Percentiles rank a stretch among this genome's conserved stretches.
phyloP scores from a whole-genome alignment of 306 rosid genomes.

The Lagenaria siceraria region DNA sequence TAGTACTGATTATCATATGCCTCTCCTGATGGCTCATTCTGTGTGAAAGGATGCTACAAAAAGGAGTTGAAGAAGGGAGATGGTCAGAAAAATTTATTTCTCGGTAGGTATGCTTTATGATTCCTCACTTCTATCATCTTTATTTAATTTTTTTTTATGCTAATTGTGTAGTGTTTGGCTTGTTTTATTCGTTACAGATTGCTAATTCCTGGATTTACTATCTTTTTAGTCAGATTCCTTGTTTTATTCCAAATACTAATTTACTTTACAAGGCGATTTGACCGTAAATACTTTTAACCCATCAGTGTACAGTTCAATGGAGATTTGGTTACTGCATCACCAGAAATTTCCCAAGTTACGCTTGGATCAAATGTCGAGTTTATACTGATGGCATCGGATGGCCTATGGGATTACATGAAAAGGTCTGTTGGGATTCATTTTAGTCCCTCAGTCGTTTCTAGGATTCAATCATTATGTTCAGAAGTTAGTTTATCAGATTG shows the following conservation, averaged over 20 bases:
- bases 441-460: background rate
- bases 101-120: constrained; percentile 50
- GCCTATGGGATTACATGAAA: constrained; percentile 94
- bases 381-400: constrained; percentile 84
- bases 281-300: background rate
- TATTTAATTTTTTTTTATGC: background rate
- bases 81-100: constrained; percentile 89
- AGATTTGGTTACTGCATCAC: constrained; percentile 74
- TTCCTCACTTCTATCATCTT: constrained; percentile 5
- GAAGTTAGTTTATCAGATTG: background rate
- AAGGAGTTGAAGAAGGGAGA: constrained; percentile 74
- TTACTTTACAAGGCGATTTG: background rate
- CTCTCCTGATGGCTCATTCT: constrained; percentile 25
- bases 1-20: background rate
- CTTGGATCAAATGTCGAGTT: constrained; percentile 79
- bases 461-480: background rate
- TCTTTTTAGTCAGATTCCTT: background rate
- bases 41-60: constrained; percentile 67
- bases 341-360: constrained; percentile 65
- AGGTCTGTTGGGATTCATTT: constrained; percentile 33
- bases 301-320: constrained; percentile 62
- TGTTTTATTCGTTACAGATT: background rate
- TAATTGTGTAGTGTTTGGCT: background rate
- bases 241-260: background rate
- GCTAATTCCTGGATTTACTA: background rate